phyloP scores from a whole-genome alignment of 345 rosid species.

The Salix koriyanagi region DNA sequence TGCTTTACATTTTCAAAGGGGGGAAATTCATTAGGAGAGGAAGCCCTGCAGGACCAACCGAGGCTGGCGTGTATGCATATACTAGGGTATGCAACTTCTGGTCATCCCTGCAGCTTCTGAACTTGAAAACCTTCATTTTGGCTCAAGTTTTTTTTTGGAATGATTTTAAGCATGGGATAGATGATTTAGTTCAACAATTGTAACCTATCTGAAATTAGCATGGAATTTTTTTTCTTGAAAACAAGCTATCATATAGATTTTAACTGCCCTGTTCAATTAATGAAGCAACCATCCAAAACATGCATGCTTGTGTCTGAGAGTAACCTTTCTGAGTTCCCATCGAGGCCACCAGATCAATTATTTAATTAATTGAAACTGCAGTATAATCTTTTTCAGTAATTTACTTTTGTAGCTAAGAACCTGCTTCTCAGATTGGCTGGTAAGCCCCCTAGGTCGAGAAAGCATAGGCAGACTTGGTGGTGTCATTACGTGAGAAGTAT shows the following conservation, averaged over 20 bases:
- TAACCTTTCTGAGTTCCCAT: background rate
- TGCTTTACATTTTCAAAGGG: slow-evolving; percentile 89
- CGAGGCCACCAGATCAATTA: background rate
- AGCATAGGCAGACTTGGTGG: background rate
- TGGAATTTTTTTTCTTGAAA: background rate
- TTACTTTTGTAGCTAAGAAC: background rate
- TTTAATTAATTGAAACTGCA: background rate
- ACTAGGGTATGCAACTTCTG: slow-evolving; percentile 54
- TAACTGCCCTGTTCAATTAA: background rate
- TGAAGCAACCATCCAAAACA: background rate
- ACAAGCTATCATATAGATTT: background rate
- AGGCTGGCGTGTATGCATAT: slow-evolving; percentile 95
- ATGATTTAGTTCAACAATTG: background rate
- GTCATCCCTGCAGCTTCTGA: background rate
- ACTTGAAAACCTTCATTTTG: background rate
- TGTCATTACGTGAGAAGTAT: background rate
- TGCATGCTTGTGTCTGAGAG: background rate
- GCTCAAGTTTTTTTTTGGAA: background rate
- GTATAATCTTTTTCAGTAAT: background rate
- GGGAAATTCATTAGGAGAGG: slow-evolving; percentile 87
- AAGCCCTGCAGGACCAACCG: slow-evolving; percentile 80
- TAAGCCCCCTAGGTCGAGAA: background rate
- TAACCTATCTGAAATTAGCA: background rate
- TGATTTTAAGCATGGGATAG: background rate
- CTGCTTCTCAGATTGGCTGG: background rate